Evolutionary conservation across 169 alveolate genomes (phyloP).

Genomic region (Besnoitia besnoiti): DNA sequence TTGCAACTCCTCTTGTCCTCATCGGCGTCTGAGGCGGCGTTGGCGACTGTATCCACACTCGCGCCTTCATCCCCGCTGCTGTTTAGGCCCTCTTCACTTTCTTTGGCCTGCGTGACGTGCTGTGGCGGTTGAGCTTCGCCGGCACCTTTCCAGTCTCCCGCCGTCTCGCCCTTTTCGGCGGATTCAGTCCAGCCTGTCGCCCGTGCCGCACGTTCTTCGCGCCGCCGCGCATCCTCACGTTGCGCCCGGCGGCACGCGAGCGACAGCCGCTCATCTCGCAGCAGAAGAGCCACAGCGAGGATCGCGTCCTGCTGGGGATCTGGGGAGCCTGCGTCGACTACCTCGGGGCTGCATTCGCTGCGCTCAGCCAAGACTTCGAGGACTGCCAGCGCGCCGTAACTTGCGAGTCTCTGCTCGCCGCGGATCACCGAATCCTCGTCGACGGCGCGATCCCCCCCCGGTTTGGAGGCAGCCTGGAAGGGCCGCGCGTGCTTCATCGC

Average conservation of each 20-base stretch:
- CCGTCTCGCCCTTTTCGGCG: slow-evolving; percentile 33
- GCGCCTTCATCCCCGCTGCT: neutral
- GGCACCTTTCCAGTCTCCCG: neutral
- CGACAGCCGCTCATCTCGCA: slow-evolving; percentile 64
- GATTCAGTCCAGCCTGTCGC: slow-evolving; percentile 36
- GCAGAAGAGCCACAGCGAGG: slow-evolving; percentile 58
- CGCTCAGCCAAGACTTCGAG: slow-evolving; percentile 61
- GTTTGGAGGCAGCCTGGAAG: neutral
- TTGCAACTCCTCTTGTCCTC: neutral
- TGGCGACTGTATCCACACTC: neutral
- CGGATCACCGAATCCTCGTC: neutral
- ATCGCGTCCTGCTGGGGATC: slow-evolving; percentile 57
- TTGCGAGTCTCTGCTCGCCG: neutral
- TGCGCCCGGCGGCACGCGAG: neutral
- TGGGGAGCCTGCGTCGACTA: slow-evolving; percentile 61
- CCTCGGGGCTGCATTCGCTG: slow-evolving; percentile 46
- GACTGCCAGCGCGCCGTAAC: slow-evolving; percentile 57
- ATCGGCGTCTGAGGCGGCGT: neutral
- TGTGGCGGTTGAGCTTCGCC: neutral
- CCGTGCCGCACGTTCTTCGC: neutral
- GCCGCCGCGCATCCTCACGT: slow-evolving; percentile 12
- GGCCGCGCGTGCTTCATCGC: slow-evolving; percentile 17
- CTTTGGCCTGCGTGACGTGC: neutral
- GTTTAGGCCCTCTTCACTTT: neutral
- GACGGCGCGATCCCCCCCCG: neutral